Base-by-base conservation (phyloP, 2,329 filamentous ascomycete species). In the Exserohilum rostratum region DNA sequence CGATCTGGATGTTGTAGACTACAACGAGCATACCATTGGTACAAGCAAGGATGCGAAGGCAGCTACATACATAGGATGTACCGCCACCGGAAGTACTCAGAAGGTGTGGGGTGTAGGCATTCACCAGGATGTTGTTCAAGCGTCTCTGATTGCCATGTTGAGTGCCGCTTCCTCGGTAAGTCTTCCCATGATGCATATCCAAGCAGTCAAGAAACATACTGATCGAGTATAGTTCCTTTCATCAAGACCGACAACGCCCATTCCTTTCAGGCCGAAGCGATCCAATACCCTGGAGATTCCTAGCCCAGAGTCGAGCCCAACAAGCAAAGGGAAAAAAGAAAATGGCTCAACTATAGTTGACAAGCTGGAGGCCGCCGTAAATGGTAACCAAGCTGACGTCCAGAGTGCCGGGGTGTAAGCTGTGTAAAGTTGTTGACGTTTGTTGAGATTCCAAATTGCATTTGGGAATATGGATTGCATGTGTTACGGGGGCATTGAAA, bases 1-100 rank as follows among this genome's bases (percentile, higher is more conserved):
- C 60, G 88, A 96, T 69, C 81, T 98, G 20, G 93, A 98, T 71
- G 91, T 98, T 46, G 85, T 88, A 40, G 91, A 97, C 75, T 98
- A 98, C 82, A 96, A 96, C 81, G 95, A 98, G 77, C 93, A 98
- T 77, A 89, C 93, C 25, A 92, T 98, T 65, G 91, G 91, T 62
- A 82, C 83, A 46, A 91, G 90, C 57, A 85, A 87, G 53, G 86
- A 91, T 57, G 91, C 93, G 63, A 96, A 96, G 80, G 93, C 93
- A n/a, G 93, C 92, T 2, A 91, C 93, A 2, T 98, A 96, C 73
- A 96, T 98, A 61, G 90, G 97, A 76, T 96, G 92, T 77, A 92
- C 84, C 25, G 83, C 87, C 17, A 78, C 84, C 3, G 86, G 84
- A 42, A 88, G 82, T 59, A 84, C 83, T 49, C 82, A 90, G 67